Percentiles rank a stretch among this genome's conserved stretches.
Conservation (phyloP, 176 grass and related monocot genomes). For the Secale cereale region DNA sequence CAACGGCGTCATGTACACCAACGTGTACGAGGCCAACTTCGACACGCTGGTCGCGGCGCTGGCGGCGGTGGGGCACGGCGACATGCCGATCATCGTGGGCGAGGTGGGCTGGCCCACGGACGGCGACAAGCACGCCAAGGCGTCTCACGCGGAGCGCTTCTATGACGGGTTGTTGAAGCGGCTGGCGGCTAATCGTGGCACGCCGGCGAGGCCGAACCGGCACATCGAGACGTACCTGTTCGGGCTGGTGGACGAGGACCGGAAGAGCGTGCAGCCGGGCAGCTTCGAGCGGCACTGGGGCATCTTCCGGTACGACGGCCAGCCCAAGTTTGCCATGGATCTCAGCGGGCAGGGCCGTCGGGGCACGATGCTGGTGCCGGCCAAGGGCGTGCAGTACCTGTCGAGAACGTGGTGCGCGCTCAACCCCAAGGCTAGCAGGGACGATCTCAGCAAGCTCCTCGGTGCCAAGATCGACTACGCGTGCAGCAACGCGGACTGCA, state of each 20-base stretch:
- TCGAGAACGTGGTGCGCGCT: no score
- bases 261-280: neutral
- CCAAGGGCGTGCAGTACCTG: no score
- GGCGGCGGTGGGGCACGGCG: no score
- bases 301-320: neutral
- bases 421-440: no score
- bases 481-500: constrained; percentile 49
- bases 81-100: no score
- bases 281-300: neutral
- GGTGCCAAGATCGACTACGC: neutral
- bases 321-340: neutral
- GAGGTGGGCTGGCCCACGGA: neutral
- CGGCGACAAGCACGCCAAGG: neutral
- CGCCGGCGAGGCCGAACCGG: neutral
- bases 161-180: neutral
- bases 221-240: neutral
- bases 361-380: no score
- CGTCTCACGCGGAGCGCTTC: no score
- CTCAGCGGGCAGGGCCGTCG: neutral
- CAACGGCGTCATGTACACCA: no score
- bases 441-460: no score
- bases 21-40: no score
- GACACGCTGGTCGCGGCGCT: no score
- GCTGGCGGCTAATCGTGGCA: neutral
- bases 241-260: neutral